Evolutionary conservation across 768 basidiomycete species (phyloP).

Genomic region (Boletus reticuloceps): DNA sequence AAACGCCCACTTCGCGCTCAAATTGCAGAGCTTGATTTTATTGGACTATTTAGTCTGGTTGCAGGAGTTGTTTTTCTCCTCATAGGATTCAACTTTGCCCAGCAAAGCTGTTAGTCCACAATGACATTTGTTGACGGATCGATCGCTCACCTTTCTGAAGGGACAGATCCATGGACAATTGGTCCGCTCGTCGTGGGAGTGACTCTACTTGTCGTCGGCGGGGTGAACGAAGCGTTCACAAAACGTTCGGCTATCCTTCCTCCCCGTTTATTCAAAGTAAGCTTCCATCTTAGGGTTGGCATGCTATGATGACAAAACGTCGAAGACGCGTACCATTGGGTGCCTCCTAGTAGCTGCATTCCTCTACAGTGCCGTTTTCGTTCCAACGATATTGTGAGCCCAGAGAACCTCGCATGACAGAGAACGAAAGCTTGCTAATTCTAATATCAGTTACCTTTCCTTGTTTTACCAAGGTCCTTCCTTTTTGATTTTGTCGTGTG

Average conservation of each 20-base stretch:
- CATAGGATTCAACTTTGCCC: slow-evolving; percentile 68
- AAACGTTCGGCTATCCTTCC: slow-evolving; percentile 68
- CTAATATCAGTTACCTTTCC: slow-evolving; percentile 52
- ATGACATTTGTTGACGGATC: not conserved
- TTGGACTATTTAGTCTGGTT: slow-evolving; percentile 47
- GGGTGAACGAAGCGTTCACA: slow-evolving; percentile 57
- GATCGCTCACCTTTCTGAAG: slow-evolving; percentile 27
- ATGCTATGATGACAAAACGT: not conserved
- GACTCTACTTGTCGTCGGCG: slow-evolving; percentile 46
- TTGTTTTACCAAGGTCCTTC: slow-evolving; percentile 59
- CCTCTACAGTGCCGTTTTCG: slow-evolving; percentile 61
- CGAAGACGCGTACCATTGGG: slow-evolving; percentile 65
- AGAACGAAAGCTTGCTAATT: not conserved
- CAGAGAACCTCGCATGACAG: not conserved
- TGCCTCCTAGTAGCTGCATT: slow-evolving; percentile 57
- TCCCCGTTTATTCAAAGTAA: slow-evolving; percentile 67
- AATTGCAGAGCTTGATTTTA: slow-evolving; percentile 62
- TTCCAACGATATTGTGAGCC: slow-evolving; percentile 37
- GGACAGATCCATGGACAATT: slow-evolving; percentile 58
- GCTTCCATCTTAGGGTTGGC: not conserved
- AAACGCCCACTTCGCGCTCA: slow-evolving; percentile 57
- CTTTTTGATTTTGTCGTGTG: not conserved
- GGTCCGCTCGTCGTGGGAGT: slow-evolving; percentile 54
- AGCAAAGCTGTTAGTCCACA: slow-evolving; percentile 54
- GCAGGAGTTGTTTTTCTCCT: slow-evolving; percentile 64